These are phyloP conservation scores for Lentinula edodes DNA, from an alignment of 768 basidiomycete genomes.

Conservation along the genomic window DNA sequence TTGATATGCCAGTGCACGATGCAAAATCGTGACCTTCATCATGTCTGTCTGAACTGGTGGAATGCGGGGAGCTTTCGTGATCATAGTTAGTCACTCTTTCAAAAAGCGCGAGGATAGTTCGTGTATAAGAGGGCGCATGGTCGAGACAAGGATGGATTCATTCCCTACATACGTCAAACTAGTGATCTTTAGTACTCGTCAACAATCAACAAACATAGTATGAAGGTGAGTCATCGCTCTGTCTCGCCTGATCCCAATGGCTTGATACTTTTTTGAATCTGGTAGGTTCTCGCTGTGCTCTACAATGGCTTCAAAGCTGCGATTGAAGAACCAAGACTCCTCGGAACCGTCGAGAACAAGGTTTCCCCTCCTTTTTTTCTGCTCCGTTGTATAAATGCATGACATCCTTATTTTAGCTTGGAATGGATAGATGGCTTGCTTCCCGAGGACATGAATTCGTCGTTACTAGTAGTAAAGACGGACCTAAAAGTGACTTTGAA, in stretches of 20 bases:
- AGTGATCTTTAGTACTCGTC: background rate
- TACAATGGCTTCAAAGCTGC: constrained; percentile 68
- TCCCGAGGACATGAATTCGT: constrained; percentile 71
- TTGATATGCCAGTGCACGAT: background rate
- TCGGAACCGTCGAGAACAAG: constrained; percentile 82
- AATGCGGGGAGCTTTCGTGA: too few species aligned
- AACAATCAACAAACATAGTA: background rate
- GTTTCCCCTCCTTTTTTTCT: constrained; percentile 21
- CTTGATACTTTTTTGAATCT: background rate
- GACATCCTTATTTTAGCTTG: constrained; percentile 45
- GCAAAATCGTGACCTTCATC: too few species aligned
- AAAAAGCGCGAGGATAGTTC: background rate
- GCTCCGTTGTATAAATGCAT: background rate
- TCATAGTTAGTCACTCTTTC: too few species aligned
- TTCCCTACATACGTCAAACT: background rate
- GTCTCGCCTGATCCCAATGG: background rate
- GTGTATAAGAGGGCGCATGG: background rate
- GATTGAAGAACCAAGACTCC: constrained; percentile 62
- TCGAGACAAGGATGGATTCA: background rate
- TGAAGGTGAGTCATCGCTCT: background rate
- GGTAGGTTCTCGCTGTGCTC: constrained; percentile 66
- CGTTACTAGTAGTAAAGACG: constrained; percentile 80
- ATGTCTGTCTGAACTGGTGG: too few species aligned
- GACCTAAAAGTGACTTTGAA: constrained; percentile 73
- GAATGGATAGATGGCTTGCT: constrained; percentile 63